phyloP scores from a whole-genome alignment of 2,329 filamentous ascomycete species.

The Calonectria naviculata region DNA sequence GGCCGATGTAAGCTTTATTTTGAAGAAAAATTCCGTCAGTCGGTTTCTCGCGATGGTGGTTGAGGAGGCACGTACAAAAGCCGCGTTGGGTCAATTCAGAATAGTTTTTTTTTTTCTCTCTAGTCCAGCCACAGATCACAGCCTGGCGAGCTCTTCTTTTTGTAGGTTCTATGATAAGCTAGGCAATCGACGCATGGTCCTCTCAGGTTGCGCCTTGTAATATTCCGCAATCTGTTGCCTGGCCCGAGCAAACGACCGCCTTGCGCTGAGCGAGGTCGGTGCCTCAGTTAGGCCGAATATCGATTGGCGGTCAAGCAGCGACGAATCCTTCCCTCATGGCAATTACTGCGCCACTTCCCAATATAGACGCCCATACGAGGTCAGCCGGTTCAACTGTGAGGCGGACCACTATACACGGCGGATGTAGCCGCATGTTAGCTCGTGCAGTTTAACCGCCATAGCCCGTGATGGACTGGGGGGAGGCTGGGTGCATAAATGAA shows the following conservation, averaged over 20 bases:
- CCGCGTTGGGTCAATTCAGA: too few relatives aligned
- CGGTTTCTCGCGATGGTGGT: neutral
- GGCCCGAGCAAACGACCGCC: neutral
- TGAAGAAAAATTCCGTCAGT: neutral
- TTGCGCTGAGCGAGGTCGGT: neutral
- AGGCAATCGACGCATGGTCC: neutral
- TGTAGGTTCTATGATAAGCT: neutral
- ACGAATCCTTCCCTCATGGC: neutral
- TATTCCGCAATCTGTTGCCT: neutral
- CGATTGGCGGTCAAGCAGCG: neutral
- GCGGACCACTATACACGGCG: neutral
- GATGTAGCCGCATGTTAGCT: neutral
- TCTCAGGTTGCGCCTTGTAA: neutral
- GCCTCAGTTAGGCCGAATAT: neutral
- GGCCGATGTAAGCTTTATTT: neutral
- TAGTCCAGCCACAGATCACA: neutral
- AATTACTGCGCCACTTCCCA: neutral
- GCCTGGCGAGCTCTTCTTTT: neutral
- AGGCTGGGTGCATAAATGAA: neutral
- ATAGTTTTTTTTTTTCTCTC: neutral
- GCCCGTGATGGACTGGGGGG: neutral
- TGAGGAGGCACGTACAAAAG: neutral
- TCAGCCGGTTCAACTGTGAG: neutral
- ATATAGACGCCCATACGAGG: neutral
- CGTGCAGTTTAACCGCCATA: neutral